Base-by-base conservation (phyloP, 1,284 basidiomycete genomes). In the Ustilago loliicola region DNA sequence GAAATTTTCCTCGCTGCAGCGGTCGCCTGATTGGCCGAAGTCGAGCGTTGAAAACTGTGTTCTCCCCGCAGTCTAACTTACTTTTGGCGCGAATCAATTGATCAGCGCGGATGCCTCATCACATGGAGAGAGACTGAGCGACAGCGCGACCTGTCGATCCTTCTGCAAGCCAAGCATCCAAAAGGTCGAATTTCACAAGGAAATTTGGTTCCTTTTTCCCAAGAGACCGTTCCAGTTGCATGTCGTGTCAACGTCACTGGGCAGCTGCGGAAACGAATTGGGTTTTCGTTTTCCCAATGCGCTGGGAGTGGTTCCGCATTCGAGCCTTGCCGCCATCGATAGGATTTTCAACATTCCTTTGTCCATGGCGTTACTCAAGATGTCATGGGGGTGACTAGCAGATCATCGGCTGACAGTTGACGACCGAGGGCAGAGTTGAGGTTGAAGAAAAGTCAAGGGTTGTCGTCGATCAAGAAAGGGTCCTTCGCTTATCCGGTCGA, bases 391-490 rank as follows among this genome's bases (percentile, higher is more conserved):
- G n/a, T 5, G 5, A 45, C 2, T 21, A 45, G 15, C n/a, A 21
- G n/a, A 21, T 17, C 7, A 7, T 45, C 10, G n/a, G 1, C 5
- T 10, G 15, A 8, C 42, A 34, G 8, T 45, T 45, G 42, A 10
- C n/a, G 11, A 45, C 42, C n/a, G 42, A 10, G 7, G 19, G 42
- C 5, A 45, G n/a, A 21, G 10, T 21, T n/a, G 42, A 45, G 25
- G 11, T 27, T 27, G 54, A 42, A 11, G 56, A 30, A 47, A 36
- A n/a, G 56, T 38, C 21, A 40, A 32, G 30, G 34, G 32, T 45
- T 19, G 34, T 27, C 48, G 60, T 58, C 55, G 66, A 68, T 68
- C 66, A 63, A 59, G 25, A 50, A 57, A 68, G 66, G 66, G 66
- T 68, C 66, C 50, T 59, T 62, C 61, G 50, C 55, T 59, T 62